Evolutionary conservation across 2,329 filamentous ascomycete genomes (phyloP).

Genomic region (Teratosphaeria epicoccoides): DNA sequence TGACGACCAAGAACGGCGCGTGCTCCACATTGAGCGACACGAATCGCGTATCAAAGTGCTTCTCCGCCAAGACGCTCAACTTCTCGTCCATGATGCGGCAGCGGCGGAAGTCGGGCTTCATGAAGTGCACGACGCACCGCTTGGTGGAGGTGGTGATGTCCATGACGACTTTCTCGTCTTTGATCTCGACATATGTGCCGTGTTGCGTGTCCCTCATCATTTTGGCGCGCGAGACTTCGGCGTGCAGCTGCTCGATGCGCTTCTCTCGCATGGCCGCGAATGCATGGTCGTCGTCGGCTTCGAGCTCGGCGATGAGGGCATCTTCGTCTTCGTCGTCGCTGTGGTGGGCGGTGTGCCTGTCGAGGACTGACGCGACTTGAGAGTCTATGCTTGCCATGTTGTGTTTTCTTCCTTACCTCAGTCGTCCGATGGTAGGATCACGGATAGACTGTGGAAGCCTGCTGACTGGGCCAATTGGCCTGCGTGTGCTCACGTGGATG

Average conservation of each 20-base stretch:
- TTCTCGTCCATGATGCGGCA: constrained; percentile 53
- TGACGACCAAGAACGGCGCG: constrained; percentile 48
- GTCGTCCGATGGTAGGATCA: too few species aligned
- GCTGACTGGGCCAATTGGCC: too few species aligned
- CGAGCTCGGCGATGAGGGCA: constrained; percentile 49
- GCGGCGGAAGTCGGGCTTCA: constrained; percentile 52
- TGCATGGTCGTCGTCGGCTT: constrained; percentile 41
- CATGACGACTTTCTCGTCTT: constrained; percentile 48
- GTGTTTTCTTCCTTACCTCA: too few species aligned
- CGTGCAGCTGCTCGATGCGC: constrained; percentile 47
- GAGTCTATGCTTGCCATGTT: constrained; percentile 39
- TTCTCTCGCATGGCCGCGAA: constrained; percentile 46
- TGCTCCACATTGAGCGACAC: constrained; percentile 50
- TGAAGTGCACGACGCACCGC: constrained; percentile 52
- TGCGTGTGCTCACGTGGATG: too few species aligned
- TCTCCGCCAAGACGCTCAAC: constrained; percentile 43
- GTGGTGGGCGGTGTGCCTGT: constrained; percentile 26
- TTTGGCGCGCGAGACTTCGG: constrained; percentile 44
- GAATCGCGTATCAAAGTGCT: constrained; percentile 50
- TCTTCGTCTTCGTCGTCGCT: constrained; percentile 48
- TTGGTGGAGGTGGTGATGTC: constrained; percentile 50
- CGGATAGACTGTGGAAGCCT: too few species aligned
- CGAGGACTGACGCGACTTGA: constrained; percentile 42
- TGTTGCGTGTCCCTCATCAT: constrained; percentile 32
- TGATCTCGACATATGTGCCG: constrained; percentile 46